phyloP scores from a whole-genome alignment of 805 yeast species.

The Ogataea parapolymorpha region DNA sequence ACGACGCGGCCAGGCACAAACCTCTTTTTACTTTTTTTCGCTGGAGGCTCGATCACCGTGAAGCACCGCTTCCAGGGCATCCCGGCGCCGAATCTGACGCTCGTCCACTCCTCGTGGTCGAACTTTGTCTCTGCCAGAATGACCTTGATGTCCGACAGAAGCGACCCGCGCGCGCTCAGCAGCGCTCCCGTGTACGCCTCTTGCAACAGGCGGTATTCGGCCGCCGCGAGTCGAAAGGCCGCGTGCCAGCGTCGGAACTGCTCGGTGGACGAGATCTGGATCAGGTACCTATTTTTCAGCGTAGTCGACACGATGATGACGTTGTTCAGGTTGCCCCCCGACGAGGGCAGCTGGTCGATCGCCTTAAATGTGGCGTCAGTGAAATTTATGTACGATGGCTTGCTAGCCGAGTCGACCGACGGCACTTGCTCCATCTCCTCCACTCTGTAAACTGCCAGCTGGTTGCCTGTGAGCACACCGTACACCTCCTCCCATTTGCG shows the following conservation, averaged over 20 bases:
- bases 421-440: constrained; percentile 53
- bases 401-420: constrained; percentile 31
- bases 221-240: constrained; percentile 75
- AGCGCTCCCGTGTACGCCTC: constrained; percentile 97
- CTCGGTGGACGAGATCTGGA: constrained; percentile 69
- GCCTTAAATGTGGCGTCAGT: constrained; percentile 86
- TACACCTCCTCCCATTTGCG: constrained; percentile 91
- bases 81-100: constrained; percentile 93
- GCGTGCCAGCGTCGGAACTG: constrained; percentile 75
- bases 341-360: constrained; percentile 57
- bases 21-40: constrained; percentile 43
- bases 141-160: constrained; percentile 81
- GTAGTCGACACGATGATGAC: constrained; percentile 91
- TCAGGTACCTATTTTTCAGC: constrained; percentile 77
- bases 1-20: constrained; percentile 61
- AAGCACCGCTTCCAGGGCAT: constrained; percentile 97
- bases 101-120: constrained; percentile 90
- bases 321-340: constrained; percentile 65
- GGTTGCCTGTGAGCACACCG: constrained; percentile 87
- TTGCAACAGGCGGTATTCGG: constrained; percentile 79
- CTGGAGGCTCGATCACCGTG: constrained; percentile 79
- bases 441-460: constrained; percentile 90
- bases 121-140: constrained; percentile 81
- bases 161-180: constrained; percentile 85
- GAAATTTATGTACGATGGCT: constrained; percentile 83